Conservation (phyloP, 139 green algal species). For the Monoraphidium neglectum region DNA sequence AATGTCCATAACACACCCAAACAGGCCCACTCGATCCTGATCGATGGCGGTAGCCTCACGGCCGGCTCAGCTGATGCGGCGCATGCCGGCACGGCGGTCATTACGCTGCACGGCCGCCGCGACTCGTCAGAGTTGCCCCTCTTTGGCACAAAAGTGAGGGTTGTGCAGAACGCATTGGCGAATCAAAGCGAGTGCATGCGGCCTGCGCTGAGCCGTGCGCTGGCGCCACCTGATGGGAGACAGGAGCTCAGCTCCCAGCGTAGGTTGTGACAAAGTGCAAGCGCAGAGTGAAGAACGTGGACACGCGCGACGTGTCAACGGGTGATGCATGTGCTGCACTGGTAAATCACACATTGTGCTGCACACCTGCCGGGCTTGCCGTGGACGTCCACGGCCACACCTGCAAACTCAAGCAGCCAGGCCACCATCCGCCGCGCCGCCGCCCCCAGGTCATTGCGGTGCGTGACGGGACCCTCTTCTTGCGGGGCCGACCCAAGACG, state of each 20-base stretch:
- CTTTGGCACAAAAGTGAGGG: constrained; percentile 62
- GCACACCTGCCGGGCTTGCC: too few relatives aligned
- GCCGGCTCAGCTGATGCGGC: constrained; percentile 42
- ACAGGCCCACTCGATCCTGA: constrained; percentile 62
- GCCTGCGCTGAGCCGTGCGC: too few relatives aligned
- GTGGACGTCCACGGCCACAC: too few relatives aligned
- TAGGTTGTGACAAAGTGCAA: too few relatives aligned
- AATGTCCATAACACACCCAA: constrained; percentile 27
- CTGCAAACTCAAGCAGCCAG: too few relatives aligned
- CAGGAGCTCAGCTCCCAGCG: too few relatives aligned
- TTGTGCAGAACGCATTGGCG: background rate
- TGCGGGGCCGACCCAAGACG: constrained; percentile 58
- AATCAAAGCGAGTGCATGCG: too few relatives aligned
- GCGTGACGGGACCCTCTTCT: constrained; percentile 48
- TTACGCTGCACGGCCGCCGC: constrained; percentile 65
- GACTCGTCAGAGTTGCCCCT: constrained; percentile 54
- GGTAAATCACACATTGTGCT: background rate
- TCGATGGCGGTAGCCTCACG: constrained; percentile 55
- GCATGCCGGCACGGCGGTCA: constrained; percentile 45
- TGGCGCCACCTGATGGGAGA: too few relatives aligned
- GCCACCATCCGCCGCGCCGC: too few relatives aligned
- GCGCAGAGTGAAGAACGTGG: background rate
- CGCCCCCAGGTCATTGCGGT: constrained; percentile 60
- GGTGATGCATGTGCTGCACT: background rate
- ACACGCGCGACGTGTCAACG: background rate